Percentiles rank a stretch among this genome's conserved stretches.
Conservation (phyloP, 495 filamentous ascomycete genomes). For the Poronia punctata region DNA sequence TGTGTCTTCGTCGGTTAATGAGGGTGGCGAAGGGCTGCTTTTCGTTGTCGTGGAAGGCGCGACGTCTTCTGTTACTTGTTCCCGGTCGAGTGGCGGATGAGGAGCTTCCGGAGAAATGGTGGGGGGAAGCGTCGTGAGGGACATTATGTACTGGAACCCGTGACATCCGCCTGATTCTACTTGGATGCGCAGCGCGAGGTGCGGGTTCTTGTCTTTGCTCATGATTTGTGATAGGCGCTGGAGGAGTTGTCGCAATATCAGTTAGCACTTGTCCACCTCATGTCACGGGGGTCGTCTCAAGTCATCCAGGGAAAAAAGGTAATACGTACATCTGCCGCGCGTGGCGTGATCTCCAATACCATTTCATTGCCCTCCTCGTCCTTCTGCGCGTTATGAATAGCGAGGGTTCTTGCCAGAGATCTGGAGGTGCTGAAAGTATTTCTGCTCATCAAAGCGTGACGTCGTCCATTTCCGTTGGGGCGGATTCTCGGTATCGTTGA, state of each 20-base stretch:
- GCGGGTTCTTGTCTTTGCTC: constrained; percentile 67
- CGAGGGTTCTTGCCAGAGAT: constrained; percentile 26
- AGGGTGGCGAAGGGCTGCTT: constrained; percentile 9
- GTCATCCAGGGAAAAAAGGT: not conserved
- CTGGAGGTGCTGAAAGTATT: constrained; percentile 27
- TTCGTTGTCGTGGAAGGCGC: constrained; percentile 16
- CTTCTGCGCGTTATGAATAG: constrained; percentile 55
- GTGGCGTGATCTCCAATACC: constrained; percentile 68
- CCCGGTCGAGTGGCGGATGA: not conserved
- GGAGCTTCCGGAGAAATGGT: constrained; percentile 21
- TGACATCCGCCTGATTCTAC: constrained; percentile 93
- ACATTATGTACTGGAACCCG: constrained; percentile 96
- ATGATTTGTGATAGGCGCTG: constrained; percentile 66
- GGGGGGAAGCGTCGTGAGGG: constrained; percentile 55
- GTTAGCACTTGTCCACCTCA: constrained; percentile 1
- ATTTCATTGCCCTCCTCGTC: constrained; percentile 79
- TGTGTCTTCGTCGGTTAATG: constrained; percentile 65
- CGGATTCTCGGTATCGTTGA: constrained; percentile 2
- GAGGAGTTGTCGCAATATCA: not conserved
- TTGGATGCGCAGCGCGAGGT: constrained; percentile 78
- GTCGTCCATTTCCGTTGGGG: not conserved
- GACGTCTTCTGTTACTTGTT: constrained; percentile 15
- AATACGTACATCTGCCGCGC: constrained; percentile 66
- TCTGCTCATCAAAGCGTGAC: not conserved
- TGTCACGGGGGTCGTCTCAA: too few relatives aligned